Evolutionary conservation across 768 basidiomycete species (phyloP).

Genomic region (Suillus ampliporus): DNA sequence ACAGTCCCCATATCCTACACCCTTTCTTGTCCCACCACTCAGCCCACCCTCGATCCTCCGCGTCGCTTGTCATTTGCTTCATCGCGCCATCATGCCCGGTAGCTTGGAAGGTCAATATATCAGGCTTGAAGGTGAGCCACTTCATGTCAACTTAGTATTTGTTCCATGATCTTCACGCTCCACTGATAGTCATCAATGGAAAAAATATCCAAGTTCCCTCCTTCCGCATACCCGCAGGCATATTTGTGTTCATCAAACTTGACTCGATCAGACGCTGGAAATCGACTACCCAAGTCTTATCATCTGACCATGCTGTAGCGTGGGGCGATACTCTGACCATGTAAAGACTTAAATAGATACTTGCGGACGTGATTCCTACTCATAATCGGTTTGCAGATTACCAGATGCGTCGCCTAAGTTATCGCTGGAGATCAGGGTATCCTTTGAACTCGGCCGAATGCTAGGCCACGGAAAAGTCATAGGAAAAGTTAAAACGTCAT

Average conservation of each 20-base stretch:
- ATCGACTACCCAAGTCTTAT: background rate
- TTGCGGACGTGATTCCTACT: background rate
- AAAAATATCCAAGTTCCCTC: background rate
- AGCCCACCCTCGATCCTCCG: background rate
- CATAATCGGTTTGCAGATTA: background rate
- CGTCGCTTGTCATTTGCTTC: background rate
- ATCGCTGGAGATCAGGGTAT: background rate
- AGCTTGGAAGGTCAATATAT: background rate
- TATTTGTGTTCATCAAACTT: background rate
- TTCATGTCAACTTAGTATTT: background rate
- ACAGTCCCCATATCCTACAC: background rate
- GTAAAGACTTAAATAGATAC: background rate
- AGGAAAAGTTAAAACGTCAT: background rate
- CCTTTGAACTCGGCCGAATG: conserved; percentile 2
- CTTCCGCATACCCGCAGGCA: background rate
- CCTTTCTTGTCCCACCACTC: background rate
- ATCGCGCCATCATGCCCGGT: background rate
- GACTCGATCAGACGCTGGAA: background rate
- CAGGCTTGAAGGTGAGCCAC: background rate
- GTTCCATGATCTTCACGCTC: background rate
- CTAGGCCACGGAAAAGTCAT: background rate
- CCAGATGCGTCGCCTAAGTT: background rate
- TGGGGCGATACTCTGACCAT: background rate
- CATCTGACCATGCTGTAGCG: background rate
- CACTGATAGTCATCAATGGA: background rate